Evolutionary conservation across 2,329 filamentous ascomycete genomes (phyloP).

Genomic region (Ophiostoma ulmi): DNA sequence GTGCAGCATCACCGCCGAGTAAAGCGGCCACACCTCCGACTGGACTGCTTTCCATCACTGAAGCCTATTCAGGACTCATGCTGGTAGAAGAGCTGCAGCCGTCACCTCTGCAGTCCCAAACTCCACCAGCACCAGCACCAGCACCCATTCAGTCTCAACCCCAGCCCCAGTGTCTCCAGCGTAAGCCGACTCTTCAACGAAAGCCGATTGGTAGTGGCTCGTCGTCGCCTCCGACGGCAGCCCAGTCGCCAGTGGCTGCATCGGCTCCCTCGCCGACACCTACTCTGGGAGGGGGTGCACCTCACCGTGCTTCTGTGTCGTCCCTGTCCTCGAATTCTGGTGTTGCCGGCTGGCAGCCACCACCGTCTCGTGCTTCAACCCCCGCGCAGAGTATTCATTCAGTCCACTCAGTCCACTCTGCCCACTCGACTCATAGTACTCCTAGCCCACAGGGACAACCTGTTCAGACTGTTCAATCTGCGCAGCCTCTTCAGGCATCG

Average conservation of each 20-base stretch:
- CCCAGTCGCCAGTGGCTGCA: slow-evolving; percentile 5
- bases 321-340: slow-evolving; percentile 16
- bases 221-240: slow-evolving; percentile 9
- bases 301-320: slow-evolving; percentile 22
- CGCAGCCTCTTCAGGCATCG: background rate
- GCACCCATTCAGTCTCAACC: slow-evolving; percentile 4
- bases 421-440: slow-evolving; percentile 14
- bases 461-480: background rate
- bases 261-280: slow-evolving; percentile 4
- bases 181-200: slow-evolving; percentile 20
- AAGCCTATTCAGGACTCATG: slow-evolving; percentile 33
- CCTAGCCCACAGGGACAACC: background rate
- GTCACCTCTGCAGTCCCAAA: background rate
- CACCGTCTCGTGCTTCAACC: slow-evolving; percentile 3
- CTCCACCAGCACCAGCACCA: background rate
- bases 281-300: background rate
- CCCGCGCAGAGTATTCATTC: slow-evolving; percentile 22
- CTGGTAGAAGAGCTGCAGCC: slow-evolving; percentile 28
- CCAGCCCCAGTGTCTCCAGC: slow-evolving; percentile 17
- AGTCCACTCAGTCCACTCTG: slow-evolving; percentile 15
- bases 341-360: background rate
- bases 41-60: slow-evolving; percentile 21
- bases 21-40: background rate
- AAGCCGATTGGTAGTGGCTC: slow-evolving; percentile 7
- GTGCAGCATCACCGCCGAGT: background rate